Evolutionary conservation across 2,329 filamentous ascomycete genomes (phyloP).

Genomic region (Aspergillus alliaceus): DNA sequence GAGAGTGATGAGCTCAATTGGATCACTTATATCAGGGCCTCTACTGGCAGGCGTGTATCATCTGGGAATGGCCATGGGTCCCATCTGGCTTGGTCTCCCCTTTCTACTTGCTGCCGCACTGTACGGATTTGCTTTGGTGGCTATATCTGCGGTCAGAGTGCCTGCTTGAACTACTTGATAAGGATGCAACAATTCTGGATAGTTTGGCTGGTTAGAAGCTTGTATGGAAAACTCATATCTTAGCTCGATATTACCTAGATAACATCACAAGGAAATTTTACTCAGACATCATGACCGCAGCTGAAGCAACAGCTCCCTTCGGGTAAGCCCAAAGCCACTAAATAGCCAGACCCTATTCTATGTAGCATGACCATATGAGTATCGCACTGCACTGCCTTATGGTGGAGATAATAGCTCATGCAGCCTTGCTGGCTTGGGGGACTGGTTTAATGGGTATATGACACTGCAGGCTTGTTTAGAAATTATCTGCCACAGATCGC

Average conservation of each 20-base stretch:
- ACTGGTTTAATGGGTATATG: no score
- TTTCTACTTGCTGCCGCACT: not conserved
- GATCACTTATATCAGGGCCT: not conserved
- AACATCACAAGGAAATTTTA: not conserved
- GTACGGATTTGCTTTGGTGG: not conserved
- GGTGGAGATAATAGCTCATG: no score
- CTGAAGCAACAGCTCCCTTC: no score
- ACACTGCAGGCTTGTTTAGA: no score
- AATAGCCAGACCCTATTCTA: no score
- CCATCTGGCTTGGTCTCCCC: not conserved
- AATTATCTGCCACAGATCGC: no score
- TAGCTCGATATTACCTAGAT: no score
- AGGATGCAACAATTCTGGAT: not conserved
- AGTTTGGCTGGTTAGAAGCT: not conserved
- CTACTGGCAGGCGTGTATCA: not conserved
- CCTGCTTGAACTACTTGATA: not conserved
- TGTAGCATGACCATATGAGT: no score
- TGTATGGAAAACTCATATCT: not conserved
- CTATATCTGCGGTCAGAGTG: not conserved
- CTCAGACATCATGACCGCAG: no score
- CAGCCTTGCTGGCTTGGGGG: no score
- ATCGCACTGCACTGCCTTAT: no score
- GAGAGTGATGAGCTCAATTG: not conserved
- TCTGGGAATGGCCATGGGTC: not conserved
- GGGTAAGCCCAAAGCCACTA: no score